Conservation (phyloP, 2,329 filamentous ascomycete genomes). For the Mycosphaerella sp. region DNA sequence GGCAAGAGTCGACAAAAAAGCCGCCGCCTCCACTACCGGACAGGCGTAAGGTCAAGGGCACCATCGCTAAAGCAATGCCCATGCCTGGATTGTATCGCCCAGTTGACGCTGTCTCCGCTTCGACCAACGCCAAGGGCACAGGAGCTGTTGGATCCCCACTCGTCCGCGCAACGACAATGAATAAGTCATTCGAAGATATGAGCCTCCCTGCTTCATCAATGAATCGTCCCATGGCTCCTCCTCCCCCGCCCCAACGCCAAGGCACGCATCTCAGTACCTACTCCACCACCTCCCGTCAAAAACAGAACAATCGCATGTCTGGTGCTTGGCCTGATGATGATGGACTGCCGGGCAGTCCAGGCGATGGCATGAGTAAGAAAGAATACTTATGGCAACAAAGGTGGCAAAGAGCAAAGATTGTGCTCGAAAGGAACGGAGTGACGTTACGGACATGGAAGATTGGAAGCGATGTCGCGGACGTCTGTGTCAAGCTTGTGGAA, state of each 20-base stretch:
- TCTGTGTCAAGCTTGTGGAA: constrained; percentile 59
- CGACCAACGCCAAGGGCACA: constrained; percentile 7
- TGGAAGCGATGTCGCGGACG: constrained; percentile 61
- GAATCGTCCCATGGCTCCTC: constrained; percentile 14
- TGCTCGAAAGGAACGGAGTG: constrained; percentile 60
- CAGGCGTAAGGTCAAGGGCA: constrained; percentile 28
- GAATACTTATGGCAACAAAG: constrained; percentile 65
- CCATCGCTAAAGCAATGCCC: constrained; percentile 20
- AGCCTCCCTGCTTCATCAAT: constrained; percentile 14
- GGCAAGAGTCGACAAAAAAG: constrained; percentile 28
- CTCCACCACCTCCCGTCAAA: constrained; percentile 25
- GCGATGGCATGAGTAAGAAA: constrained; percentile 54
- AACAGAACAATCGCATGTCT: constrained; percentile 32
- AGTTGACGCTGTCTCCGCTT: constrained; percentile 8
- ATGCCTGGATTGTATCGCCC: constrained; percentile 16
- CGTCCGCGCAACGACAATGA: constrained; percentile 13
- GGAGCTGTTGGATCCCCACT: constrained; percentile 12
- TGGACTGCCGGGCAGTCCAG: constrained; percentile 28
- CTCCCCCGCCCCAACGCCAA: constrained; percentile 26
- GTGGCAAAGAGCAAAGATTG: constrained; percentile 57
- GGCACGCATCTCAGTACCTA: constrained; percentile 31
- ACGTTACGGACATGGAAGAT: constrained; percentile 65
- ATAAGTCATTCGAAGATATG: constrained; percentile 21
- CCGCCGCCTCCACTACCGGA: constrained; percentile 27
- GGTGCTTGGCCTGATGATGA: constrained; percentile 25